These are phyloP conservation scores for Ascochyta fabae DNA, from an alignment of 2,329 filamentous ascomycete species.

Conservation along the genomic window DNA sequence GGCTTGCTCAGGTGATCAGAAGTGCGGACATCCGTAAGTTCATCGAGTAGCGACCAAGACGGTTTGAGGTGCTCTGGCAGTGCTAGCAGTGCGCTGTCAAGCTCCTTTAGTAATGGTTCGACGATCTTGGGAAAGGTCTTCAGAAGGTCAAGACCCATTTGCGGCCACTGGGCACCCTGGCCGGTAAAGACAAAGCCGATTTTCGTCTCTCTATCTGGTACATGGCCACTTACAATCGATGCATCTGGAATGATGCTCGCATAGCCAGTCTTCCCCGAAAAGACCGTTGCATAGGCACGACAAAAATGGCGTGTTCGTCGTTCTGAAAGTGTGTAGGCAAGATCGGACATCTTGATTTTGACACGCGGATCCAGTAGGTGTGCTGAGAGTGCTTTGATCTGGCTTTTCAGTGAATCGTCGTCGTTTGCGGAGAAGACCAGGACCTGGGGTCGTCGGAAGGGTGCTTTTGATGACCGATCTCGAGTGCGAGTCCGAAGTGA, in stretches of 20 bases:
- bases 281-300: constrained; percentile 14
- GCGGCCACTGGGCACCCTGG: no score
- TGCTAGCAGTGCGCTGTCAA: constrained; percentile 19
- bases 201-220: no score
- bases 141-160: no score
- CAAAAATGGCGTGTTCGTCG: constrained; percentile 4
- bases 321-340: neutral
- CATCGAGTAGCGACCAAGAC: no score
- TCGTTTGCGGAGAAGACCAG: neutral
- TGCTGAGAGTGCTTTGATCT: neutral
- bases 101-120: neutral
- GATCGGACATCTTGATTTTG: neutral
- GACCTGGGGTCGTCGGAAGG: constrained; percentile 11
- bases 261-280: neutral
- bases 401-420: neutral
- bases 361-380: neutral
- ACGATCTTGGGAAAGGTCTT: neutral
- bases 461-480: constrained; percentile 22
- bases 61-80: constrained; percentile 25
- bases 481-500: no score
- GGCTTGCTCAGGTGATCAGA: no score
- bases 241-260: neutral
- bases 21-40: no score
- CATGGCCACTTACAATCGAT: neutral
- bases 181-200: no score